A percentile compares a stretch with the other conserved stretches of the same genome.
These are phyloP conservation scores for Platismatia glauca DNA, from an alignment of 495 filamentous ascomycete genomes.

Conservation along the genomic window DNA sequence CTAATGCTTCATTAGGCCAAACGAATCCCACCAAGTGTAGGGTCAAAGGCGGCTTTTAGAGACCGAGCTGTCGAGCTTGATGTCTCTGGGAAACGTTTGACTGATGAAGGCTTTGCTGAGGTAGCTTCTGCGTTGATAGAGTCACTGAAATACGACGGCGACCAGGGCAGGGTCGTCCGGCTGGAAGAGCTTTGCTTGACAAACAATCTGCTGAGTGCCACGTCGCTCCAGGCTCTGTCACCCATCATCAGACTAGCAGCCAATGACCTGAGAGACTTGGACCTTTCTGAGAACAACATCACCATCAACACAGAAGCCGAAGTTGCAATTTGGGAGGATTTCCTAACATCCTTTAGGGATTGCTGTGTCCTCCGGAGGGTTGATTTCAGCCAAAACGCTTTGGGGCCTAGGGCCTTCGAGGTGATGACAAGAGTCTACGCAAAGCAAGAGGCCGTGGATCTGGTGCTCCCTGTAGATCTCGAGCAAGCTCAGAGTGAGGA, in stretches of 20 bases:
- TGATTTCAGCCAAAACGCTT: constrained; percentile 37
- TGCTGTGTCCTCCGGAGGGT: constrained; percentile 39
- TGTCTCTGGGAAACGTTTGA: constrained; percentile 35
- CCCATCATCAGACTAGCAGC: constrained; percentile 31
- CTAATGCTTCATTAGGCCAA: constrained; percentile 29
- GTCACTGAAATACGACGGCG: constrained; percentile 29
- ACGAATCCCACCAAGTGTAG: constrained; percentile 30
- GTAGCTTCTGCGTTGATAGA: constrained; percentile 34
- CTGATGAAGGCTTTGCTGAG: constrained; percentile 35
- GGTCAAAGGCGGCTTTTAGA: constrained; percentile 29
- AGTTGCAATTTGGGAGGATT: constrained; percentile 35
- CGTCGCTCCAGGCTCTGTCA: constrained; percentile 32
- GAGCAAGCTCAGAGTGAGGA: constrained; percentile 19
- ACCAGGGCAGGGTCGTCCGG: constrained; percentile 29
- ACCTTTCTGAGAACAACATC: constrained; percentile 40
- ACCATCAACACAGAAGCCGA: constrained; percentile 29
- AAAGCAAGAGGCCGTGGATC: constrained; percentile 28
- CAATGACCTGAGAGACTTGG: constrained; percentile 40
- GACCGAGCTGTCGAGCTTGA: constrained; percentile 42
- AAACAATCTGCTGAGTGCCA: constrained; percentile 34
- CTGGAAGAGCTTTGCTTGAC: constrained; percentile 41
- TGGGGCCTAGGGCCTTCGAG: constrained; percentile 37
- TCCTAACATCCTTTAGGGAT: constrained; percentile 35
- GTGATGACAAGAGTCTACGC: constrained; percentile 36
- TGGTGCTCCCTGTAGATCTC: constrained; percentile 8